Evolutionary conservation across 2,329 filamentous ascomycete genomes (phyloP), one percentile per base, ranked within the genome.

Genomic region (Pseudogymnoascus sp.): DNA sequence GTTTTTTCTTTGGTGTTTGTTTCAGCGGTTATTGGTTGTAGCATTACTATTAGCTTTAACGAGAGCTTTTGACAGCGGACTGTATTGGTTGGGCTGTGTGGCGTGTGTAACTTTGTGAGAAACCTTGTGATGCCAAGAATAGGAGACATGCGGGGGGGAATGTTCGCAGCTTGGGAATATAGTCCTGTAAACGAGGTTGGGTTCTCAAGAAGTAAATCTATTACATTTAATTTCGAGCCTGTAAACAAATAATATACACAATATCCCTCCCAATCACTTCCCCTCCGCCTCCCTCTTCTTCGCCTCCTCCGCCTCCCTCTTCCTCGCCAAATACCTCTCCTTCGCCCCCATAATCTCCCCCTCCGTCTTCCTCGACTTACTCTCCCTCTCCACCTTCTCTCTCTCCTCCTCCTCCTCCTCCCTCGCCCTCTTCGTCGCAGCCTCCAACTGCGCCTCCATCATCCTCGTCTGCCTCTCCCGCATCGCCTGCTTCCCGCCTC

Each of bases 361-460:
- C 57, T 86, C 84, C 1, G 89, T 93, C 81, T 94, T 94, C 68
- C 84, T 81, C 67, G 86, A 89, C 81, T 93, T 94, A 35, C 83
- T 77, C 14, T 82, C 81, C 62, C 84, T 79, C 73, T 90, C 86
- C 18, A 86, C 69, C 70, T 79, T 78, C 64, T 82, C 79, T 65
- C 76, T 76, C 66, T 84, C 81, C 68, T 89, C 84, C 62, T 87
- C 83, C 57, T 87, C 88, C 63, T 87, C 82, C 64, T 91, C 87
- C 9, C 87, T 76, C 39, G 85, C 82, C 60, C 89, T 78, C 76
- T 93, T 93, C 20, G 87, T 79, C 35, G 85, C 80, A 69, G 87
- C 81, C 68, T 87, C 88, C 14, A 94, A 78, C 73, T 94, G 90
- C 69, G 86, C 82, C 67, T 89, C 89, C 64, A 94, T 77, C 88